These are phyloP conservation scores for Allium fistulosum DNA, from an alignment of 106 monocot genomes.

Conservation along the genomic window DNA sequence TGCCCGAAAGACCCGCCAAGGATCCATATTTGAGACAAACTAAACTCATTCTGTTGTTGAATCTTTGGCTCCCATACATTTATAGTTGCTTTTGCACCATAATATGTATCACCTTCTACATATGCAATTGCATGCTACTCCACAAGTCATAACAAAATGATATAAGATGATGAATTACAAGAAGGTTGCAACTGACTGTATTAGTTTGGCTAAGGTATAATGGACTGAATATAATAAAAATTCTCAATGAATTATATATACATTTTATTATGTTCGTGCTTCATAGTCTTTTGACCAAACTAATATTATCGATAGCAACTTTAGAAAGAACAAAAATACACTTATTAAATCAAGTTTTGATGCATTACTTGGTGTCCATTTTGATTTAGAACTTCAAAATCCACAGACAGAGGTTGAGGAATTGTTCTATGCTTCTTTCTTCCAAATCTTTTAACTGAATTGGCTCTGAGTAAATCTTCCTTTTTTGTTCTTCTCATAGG, in stretches of 20 bases:
- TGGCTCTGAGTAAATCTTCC: conserved; percentile 69
- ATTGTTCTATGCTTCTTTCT: conserved; percentile 52
- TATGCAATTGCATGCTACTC: conserved; percentile 90
- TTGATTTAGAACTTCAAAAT: conserved; percentile 54
- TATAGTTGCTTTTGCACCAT: conserved; percentile 91
- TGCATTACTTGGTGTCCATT: conserved; percentile 70
- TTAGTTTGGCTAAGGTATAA: too few species aligned
- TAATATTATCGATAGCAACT: too few species aligned
- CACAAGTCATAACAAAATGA: conserved; percentile 16
- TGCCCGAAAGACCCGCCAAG: conserved; percentile 83
- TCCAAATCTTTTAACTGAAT: conserved; percentile 65
- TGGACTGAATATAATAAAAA: too few species aligned
- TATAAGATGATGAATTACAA: conserved; percentile 5
- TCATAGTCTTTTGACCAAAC: too few species aligned
- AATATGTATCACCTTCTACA: conserved; percentile 88
- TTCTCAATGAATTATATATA: too few species aligned
- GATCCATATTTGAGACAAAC: conserved; percentile 89
- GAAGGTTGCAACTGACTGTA: not conserved
- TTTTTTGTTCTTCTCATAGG: conserved; percentile 78
- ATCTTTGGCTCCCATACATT: conserved; percentile 95
- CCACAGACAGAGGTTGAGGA: conserved; percentile 46
- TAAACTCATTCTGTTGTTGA: conserved; percentile 87
- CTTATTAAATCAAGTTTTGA: not conserved
- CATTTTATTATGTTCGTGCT: too few species aligned
- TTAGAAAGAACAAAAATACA: not conserved